Base-by-base conservation (phyloP, 768 basidiomycete genomes). In the Strobilomyces dryophilus region DNA sequence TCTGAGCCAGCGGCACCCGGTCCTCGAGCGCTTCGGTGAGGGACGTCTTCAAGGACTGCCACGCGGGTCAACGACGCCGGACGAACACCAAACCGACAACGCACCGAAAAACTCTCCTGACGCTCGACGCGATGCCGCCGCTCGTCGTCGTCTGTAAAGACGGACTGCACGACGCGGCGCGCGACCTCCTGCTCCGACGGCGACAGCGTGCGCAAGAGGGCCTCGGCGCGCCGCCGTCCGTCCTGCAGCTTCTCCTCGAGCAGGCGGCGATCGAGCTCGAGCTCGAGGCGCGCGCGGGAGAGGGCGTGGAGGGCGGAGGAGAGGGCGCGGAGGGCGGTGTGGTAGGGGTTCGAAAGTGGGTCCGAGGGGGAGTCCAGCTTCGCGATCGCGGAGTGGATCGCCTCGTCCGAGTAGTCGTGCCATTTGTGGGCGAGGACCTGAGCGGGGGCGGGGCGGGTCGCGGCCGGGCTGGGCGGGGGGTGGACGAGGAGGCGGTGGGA, bases 391-490 rank as follows among this genome's bases (percentile, higher is more conserved):
- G 76, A 71, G 54, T 85, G 82, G 40, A 92, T 85, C 2, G 79
- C 84, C 45, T 87, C 81, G 66, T 92, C 88, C 3, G 87, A 83
- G 60, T 82, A 84, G 21, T 82, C 79, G 62, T 92, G 89, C 89
- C 90, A 93, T 63, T 75, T 79, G 9, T 82, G 86, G 2, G 77
- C 72, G 17, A 92, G 75, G 11, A 91, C 76, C 53, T 81, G 77
- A 2, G 75, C 65, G 1, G 74, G 69, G 12, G 74, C 56, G 11
- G 27, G 58, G 42, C 17, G 46, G 15, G 54, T 26, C 36, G 43
- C 48, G 20, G 61, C 61, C 39, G 77, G 65, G 29, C 77, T 71
- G 5, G 69, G 63, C 21, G 76, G 73, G 27, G 74, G 59, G 0
- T 75, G 69, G 9, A 78, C 73, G 39, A 79, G 68, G 57, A 82